Base-by-base conservation (phyloP, 345 rosid species). In the Citrus unshiu region DNA sequence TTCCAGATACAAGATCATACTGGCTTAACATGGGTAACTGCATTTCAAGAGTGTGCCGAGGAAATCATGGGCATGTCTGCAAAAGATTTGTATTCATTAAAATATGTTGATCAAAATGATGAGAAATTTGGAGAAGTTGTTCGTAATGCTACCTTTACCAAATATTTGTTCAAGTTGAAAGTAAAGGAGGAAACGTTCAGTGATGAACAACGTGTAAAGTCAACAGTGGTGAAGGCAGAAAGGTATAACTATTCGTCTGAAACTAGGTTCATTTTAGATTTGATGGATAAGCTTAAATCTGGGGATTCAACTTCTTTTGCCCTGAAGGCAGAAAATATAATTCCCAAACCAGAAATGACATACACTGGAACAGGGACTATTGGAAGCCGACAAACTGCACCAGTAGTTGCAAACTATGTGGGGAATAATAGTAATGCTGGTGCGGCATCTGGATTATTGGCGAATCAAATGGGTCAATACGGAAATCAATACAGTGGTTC, bases 1-100 rank as follows among this genome's bases (percentile, higher is more conserved):
- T 65, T 95, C 21, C 99, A 93, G 91, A 88, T 95, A 81, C 95
- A 92, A 85, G 99, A 95, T 80, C 93, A 93, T 77, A 93, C 99
- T 21, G 97, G 94, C 51, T 25, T 89, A 68, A 84, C 93, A 25
- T 95, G 99, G 99, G 96, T 87, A 61, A 95, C 97, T 19, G 96
- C 97, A 34, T 95, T 93, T 84, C 97, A 93, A 81, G 99, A 93
- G 79, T 81, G 87, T 74, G 99, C 90, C 58, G 91, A 89, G 85
- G 97, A 91, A 78, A 90, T 95, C 77, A 84, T 93, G 89, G 98
- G 96, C n/a, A 73, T 93, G n/a, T 77, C 97, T 66, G 97, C 98
- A 2, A 91, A 89, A 82, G 97, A 92, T 71, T 72, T 95, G 88
- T 88, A 91, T 77, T 74, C 79, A 71, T 57, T 95, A 80, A 91